A percentile compares a stretch with the other conserved stretches of the same genome.
Conservation (phyloP, 2,329 filamentous ascomycete genomes). For the Talaromyces sp. region DNA sequence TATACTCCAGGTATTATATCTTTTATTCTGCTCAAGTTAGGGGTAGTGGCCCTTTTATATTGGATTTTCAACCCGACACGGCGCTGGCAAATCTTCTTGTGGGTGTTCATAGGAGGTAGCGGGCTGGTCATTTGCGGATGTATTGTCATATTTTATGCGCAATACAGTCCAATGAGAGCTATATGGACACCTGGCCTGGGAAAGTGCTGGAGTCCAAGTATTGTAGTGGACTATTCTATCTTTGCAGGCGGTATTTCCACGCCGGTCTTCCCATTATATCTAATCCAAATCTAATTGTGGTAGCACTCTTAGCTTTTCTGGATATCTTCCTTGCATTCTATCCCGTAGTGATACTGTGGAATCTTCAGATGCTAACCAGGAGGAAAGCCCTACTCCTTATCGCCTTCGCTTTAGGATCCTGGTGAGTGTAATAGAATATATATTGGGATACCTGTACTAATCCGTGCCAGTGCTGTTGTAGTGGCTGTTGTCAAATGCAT, state of each 20-base stretch:
- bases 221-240: conserved; percentile 9
- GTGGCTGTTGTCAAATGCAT: conserved; percentile 31
- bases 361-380: conserved; percentile 26
- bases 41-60: too few relatives aligned
- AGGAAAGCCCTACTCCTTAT: conserved; percentile 25
- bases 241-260: conserved; percentile 9
- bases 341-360: conserved; percentile 25
- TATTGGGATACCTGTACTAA: background rate
- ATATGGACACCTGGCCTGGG: conserved; percentile 2
- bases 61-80: too few relatives aligned
- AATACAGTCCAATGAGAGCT: conserved; percentile 1
- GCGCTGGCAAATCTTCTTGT: too few relatives aligned
- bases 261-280: background rate
- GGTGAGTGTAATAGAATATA: conserved; percentile 20
- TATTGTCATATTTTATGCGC: conserved; percentile 8
- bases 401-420: conserved; percentile 26
- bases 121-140: too few relatives aligned
- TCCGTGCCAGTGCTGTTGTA: conserved; percentile 26
- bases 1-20: too few relatives aligned
- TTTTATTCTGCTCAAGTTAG: too few relatives aligned
- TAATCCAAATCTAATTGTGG: background rate
- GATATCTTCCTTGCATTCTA: conserved; percentile 30
- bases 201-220: conserved; percentile 7
- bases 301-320: conserved; percentile 26
- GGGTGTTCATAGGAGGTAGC: too few relatives aligned